phyloP scores from a whole-genome alignment of 768 basidiomycete species.

The Boletus sp. region DNA sequence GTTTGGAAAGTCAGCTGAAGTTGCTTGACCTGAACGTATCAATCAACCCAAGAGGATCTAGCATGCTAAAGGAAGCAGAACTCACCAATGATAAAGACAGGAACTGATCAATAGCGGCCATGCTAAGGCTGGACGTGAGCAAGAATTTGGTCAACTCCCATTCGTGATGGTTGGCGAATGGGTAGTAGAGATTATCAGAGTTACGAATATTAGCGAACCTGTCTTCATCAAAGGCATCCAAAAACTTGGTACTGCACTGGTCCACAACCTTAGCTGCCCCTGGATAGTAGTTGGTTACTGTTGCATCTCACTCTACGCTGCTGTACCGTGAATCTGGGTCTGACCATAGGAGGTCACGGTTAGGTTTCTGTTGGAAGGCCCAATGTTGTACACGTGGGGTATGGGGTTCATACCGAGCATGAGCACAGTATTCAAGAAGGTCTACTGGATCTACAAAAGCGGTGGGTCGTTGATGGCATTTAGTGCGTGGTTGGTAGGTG shows the following conservation, averaged over 20 bases:
- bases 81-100: neutral
- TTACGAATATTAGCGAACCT: neutral
- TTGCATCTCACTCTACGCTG: neutral
- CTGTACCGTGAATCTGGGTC: neutral
- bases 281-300: neutral
- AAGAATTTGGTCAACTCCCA: neutral
- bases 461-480: neutral
- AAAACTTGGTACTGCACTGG: neutral
- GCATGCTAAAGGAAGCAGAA: neutral
- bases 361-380: neutral
- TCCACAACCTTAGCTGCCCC: neutral
- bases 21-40: constrained; percentile 6
- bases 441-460: neutral
- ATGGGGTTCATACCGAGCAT: neutral
- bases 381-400: neutral
- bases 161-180: neutral
- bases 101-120: neutral
- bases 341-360: neutral
- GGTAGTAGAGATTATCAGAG: neutral
- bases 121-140: neutral
- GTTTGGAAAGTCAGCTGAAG: constrained; percentile 19
- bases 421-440: neutral
- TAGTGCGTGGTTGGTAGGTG: neutral
- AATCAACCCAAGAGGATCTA: neutral
- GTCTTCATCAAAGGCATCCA: neutral